A percentile compares a stretch with the other conserved stretches of the same genome.
phyloP scores from a whole-genome alignment of 495 filamentous ascomycete species.

The Penicillium soppii region DNA sequence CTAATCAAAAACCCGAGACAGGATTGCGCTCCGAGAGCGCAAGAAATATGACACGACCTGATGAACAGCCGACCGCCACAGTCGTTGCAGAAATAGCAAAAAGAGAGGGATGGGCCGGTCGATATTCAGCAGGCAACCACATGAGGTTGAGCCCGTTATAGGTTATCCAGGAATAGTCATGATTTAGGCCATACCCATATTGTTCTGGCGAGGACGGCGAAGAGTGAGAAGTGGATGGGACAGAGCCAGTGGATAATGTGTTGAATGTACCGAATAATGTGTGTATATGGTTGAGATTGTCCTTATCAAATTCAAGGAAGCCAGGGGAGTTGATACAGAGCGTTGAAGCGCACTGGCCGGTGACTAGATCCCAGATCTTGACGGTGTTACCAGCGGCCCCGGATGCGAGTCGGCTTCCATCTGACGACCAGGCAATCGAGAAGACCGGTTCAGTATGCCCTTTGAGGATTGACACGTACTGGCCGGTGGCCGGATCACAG shows the following conservation, averaged over 20 bases:
- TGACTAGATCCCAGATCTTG: constrained; percentile 57
- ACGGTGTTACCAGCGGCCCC: constrained; percentile 6
- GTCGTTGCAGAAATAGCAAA: constrained; percentile 7
- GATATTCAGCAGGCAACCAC: constrained; percentile 27
- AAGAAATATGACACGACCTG: constrained; percentile 9
- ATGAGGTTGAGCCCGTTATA: constrained; percentile 15
- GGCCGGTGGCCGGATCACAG: neutral
- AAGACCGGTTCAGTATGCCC: neutral
- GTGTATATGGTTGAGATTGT: constrained; percentile 2
- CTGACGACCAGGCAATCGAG: neutral
- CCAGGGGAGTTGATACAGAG: neutral
- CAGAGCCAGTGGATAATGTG: neutral
- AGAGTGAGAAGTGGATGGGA: neutral
- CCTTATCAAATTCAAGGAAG: neutral
- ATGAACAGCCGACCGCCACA: constrained; percentile 8
- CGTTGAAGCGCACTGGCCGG: constrained; percentile 49
- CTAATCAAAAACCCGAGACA: neutral
- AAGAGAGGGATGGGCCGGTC: neutral
- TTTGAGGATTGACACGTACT: neutral
- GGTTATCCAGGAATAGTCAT: constrained; percentile 20
- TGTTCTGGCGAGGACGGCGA: neutral
- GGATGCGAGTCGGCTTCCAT: constrained; percentile 14
- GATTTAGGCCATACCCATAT: constrained; percentile 11
- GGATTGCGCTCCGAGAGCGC: constrained; percentile 5
- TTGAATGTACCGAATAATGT: neutral